phyloP scores from a whole-genome alignment of 257 asterid species.

The Ehretia macrophylla region DNA sequence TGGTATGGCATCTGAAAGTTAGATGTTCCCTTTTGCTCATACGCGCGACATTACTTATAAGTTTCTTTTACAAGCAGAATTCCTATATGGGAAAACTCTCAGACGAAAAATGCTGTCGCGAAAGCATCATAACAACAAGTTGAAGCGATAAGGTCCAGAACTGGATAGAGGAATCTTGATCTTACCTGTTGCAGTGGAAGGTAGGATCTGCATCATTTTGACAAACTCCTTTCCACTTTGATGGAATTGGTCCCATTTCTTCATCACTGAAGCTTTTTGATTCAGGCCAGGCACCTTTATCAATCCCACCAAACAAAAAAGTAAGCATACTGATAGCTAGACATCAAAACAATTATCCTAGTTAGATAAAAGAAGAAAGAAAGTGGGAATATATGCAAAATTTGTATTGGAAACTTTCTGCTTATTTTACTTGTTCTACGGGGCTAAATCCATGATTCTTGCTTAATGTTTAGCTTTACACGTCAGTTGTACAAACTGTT shows the following conservation, averaged over 20 bases:
- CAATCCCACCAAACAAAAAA: conserved; percentile 19
- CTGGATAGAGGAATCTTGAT: conserved; percentile 3
- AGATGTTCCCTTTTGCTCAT: too few species aligned
- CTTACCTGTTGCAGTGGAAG: conserved; percentile 78
- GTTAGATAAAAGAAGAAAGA: background rate
- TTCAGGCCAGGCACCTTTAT: conserved; percentile 86
- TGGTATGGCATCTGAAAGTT: too few species aligned
- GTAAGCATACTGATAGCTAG: conserved; percentile 1
- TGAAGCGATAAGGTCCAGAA: background rate
- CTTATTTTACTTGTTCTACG: background rate
- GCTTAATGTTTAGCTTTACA: background rate
- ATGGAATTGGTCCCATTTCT: conserved; percentile 67
- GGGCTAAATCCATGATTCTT: background rate
- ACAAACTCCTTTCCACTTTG: conserved; percentile 84
- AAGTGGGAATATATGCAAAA: background rate
- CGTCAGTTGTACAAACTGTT: background rate
- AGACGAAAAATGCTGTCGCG: too few species aligned
- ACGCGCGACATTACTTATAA: too few species aligned
- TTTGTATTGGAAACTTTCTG: background rate
- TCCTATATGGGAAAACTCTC: too few species aligned
- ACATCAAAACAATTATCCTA: background rate
- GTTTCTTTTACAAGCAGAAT: too few species aligned
- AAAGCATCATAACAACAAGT: too few species aligned
- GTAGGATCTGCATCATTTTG: conserved; percentile 54
- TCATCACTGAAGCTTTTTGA: conserved; percentile 78